Base-by-base conservation (phyloP, 2,329 filamentous ascomycete genomes). In the Fusarium camptoceras region DNA sequence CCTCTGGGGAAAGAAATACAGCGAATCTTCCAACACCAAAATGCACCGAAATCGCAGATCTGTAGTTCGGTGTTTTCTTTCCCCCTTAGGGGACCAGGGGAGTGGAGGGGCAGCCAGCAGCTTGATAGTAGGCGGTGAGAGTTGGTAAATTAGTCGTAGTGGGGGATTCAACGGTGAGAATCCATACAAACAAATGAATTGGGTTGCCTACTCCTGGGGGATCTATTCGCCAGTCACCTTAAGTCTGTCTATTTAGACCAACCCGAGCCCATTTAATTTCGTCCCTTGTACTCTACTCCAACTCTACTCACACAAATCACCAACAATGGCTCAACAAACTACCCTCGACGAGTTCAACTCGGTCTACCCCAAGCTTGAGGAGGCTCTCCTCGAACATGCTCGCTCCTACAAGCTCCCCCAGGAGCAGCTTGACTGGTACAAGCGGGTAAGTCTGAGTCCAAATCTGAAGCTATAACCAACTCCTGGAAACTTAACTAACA, bases 321-420 rank as follows among this genome's bases (percentile, higher is more conserved):
- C 55, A 57, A 83, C 76, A 55, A 90, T 89, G 87, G 86, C 88
- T 43, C 83, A 96, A 85, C 89, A 90, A 73, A 91, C 91, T 53
- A 94, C 91, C 50, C 89, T 94, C 63, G 86, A 92, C 77, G 91
- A 97, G 77, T 99, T 99, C 80, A 94, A 98, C 87, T 85, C 89
- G 47, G 88, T 98, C 79, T 98, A 94, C 84, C 93, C 94, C 59
- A 91, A 91, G 81, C 89, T 99, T 72, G 89, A 94, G 77, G 87
- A 93, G 79, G 93, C 94, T 77, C 85, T 99, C 61, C 86, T 94
- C 73, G 89, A 89, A 70, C 90, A 96, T 83, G 92, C 91, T 73
- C 88, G 89, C 79, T 85, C 88, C 76, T 97, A 97, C 85, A 94
- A 94, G 66, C 86, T 98, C 30, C 94, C 96, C 56, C 82, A 91